These are phyloP conservation scores for Eutrema japonicum DNA, from an alignment of 345 rosid species.

Conservation along the genomic window DNA sequence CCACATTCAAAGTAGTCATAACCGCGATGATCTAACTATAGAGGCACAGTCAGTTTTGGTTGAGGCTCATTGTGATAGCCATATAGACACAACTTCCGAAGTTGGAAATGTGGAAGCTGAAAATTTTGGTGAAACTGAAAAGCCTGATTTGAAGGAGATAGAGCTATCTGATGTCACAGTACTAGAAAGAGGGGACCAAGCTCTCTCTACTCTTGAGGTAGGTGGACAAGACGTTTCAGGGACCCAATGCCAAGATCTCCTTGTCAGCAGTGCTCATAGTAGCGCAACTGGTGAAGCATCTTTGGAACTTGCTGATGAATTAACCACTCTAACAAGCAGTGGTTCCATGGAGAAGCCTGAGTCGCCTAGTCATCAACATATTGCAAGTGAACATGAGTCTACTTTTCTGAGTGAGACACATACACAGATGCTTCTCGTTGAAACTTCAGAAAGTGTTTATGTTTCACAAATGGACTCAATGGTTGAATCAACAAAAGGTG, in stretches of 20 bases:
- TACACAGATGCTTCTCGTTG: slow-evolving; percentile 35
- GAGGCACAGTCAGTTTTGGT: slow-evolving; percentile 38
- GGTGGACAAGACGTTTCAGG: slow-evolving; percentile 37
- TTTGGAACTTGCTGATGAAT: slow-evolving; percentile 34
- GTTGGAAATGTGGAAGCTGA: slow-evolving; percentile 43
- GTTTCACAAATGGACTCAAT: slow-evolving; percentile 35
- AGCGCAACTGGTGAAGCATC: slow-evolving; percentile 32
- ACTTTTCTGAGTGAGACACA: slow-evolving; percentile 35
- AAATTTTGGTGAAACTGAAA: slow-evolving; percentile 32
- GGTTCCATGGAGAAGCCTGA: slow-evolving; percentile 35
- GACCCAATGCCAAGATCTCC: slow-evolving; percentile 38
- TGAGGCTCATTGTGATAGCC: slow-evolving; percentile 36
- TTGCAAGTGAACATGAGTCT: slow-evolving; percentile 38
- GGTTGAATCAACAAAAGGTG: slow-evolving; percentile 38
- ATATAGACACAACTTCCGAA: slow-evolving; percentile 28
- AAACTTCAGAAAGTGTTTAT: slow-evolving; percentile 36
- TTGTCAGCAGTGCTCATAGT: slow-evolving; percentile 35
- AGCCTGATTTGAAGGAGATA: slow-evolving; percentile 35
- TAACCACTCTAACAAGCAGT: slow-evolving; percentile 24
- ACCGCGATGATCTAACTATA: slow-evolving; percentile 34
- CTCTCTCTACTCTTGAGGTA: slow-evolving; percentile 32
- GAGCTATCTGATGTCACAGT: slow-evolving; percentile 43
- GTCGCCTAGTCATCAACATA: slow-evolving; percentile 34
- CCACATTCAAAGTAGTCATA: slow-evolving; percentile 37
- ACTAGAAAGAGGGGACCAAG: slow-evolving; percentile 48